These are phyloP conservation scores for Osmanthus fragrans DNA, from an alignment of 257 asterid species.

Conservation along the genomic window DNA sequence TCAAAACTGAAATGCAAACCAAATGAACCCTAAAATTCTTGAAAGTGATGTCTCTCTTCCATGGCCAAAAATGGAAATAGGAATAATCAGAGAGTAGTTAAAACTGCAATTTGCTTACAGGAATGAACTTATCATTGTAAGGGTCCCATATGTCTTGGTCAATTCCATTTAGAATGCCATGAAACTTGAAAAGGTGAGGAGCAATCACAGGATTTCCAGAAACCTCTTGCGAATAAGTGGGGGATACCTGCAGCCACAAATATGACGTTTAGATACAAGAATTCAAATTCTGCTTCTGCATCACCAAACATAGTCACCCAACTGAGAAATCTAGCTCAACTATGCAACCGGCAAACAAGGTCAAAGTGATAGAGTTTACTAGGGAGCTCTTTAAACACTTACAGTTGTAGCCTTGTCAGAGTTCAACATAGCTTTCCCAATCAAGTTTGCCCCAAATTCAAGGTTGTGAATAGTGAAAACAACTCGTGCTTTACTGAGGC, in stretches of 20 bases:
- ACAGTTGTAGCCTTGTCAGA: conserved; percentile 94
- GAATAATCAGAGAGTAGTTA: conserved; percentile 6
- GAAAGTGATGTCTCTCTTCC: conserved; percentile 1
- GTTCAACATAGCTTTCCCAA: conserved; percentile 73
- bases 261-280: conserved; percentile 1
- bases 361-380: neutral
- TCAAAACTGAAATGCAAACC: too few relatives aligned
- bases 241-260: conserved; percentile 74
- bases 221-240: conserved; percentile 86
- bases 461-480: conserved; percentile 98
- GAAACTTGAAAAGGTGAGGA: conserved; percentile 83
- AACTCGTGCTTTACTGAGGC: conserved; percentile 79
- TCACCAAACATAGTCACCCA: neutral
- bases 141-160: conserved; percentile 99
- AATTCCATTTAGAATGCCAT: conserved; percentile 92
- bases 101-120: conserved; percentile 56
- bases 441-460: conserved; percentile 83
- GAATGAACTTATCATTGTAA: conserved; percentile 79
- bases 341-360: conserved; percentile 11
- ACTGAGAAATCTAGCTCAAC: neutral
- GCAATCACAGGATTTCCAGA: conserved; percentile 73
- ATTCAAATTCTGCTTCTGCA: conserved; percentile 13
- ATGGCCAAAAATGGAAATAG: neutral
- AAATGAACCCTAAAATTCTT: neutral
- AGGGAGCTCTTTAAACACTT: conserved; percentile 32